Base-by-base conservation (phyloP, 2,329 filamentous ascomycete genomes). In the Ophiosphaerella narmari region DNA sequence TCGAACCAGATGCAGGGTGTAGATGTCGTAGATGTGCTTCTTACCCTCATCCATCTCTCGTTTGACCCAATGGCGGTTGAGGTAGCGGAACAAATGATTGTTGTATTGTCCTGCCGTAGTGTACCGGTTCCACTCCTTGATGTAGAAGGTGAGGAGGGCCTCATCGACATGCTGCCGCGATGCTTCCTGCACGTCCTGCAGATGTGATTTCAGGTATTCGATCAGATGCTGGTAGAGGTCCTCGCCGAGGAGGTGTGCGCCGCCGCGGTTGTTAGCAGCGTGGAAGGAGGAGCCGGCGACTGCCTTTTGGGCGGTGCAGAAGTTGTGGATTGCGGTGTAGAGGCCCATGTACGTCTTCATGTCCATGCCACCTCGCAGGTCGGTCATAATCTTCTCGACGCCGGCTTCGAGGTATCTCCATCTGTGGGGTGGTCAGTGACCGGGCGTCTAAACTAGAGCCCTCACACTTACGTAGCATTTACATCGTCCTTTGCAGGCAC, bases 51-150 rank as follows among this genome's bases (percentile, higher is more conserved):
- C 94, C 77, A 99, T 96, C 77, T 99, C 94, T 26, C 94, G 84
- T 81, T 97, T 99, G 2, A 99, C 94, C 94, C 95, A 99, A 76
- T 99, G 94, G 26, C 94, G 86, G 70, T 99, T 99, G 23, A 99
- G 84, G 70, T 99, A 99, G 46, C 88, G 82, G 80, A 99, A 99
- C 7, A 99, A 79, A 71, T 99, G 93, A 75, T 99, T 95, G 72
- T 97, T 94, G 77, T 96, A 99, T 75, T 95, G 96, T 52, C 92
- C 94, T 1, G 94, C 93, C 12, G 89, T 90, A 2, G 94, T 99
- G 77, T 97, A 99, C 54, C 94, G 85, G 60, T 88, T 86, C 94
- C 94, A 99, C 80, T 99, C 92, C 69, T 89, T 86, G 73, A 97
- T 99, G 74, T 99, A 99, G 75, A 93, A 97, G 16, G 83, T 82